phyloP scores from a whole-genome alignment of 2,329 filamentous ascomycete species.

The Neocucurbitaria cava region DNA sequence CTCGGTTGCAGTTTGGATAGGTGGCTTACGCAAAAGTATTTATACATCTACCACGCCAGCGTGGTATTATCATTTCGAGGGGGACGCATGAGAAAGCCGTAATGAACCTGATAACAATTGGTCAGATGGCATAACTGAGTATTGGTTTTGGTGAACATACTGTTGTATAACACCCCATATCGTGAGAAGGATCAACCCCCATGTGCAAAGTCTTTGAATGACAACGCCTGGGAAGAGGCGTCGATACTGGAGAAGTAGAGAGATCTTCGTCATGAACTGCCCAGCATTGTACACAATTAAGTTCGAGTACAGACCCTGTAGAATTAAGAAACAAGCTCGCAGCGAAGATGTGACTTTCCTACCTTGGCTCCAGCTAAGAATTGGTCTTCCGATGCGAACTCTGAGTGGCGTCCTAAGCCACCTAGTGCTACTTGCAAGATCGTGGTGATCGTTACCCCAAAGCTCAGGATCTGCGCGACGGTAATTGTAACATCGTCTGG shows the following conservation, averaged over 20 bases:
- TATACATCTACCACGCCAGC: slow-evolving; percentile 18
- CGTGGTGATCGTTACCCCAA: slow-evolving; percentile 14
- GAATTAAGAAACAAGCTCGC: neutral
- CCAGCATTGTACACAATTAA: slow-evolving; percentile 22
- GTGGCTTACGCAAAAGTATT: slow-evolving; percentile 6
- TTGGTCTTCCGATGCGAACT: slow-evolving; percentile 12
- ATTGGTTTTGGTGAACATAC: slow-evolving; percentile 8
- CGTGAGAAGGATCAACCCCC: slow-evolving; percentile 12
- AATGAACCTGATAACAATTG: slow-evolving; percentile 13
- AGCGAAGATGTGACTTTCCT: neutral
- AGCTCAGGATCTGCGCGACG: slow-evolving; percentile 16
- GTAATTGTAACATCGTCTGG: slow-evolving; percentile 18
- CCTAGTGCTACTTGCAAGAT: slow-evolving; percentile 13
- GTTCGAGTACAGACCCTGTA: slow-evolving; percentile 14
- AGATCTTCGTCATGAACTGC: slow-evolving; percentile 21
- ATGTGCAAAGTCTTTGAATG: slow-evolving; percentile 16
- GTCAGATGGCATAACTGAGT: no score
- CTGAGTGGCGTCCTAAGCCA: slow-evolving; percentile 18
- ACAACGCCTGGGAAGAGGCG: slow-evolving; percentile 15
- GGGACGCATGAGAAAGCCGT: slow-evolving; percentile 18
- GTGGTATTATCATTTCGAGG: slow-evolving; percentile 8
- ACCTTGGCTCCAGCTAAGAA: slow-evolving; percentile 11
- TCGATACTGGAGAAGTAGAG: slow-evolving; percentile 22
- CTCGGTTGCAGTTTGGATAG: no score
- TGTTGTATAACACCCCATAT: slow-evolving; percentile 21